A percentile compares a stretch with the other conserved stretches of the same genome.
Conservation (phyloP, 140 eudicot genomes). For the Oenanthe javanica region DNA sequence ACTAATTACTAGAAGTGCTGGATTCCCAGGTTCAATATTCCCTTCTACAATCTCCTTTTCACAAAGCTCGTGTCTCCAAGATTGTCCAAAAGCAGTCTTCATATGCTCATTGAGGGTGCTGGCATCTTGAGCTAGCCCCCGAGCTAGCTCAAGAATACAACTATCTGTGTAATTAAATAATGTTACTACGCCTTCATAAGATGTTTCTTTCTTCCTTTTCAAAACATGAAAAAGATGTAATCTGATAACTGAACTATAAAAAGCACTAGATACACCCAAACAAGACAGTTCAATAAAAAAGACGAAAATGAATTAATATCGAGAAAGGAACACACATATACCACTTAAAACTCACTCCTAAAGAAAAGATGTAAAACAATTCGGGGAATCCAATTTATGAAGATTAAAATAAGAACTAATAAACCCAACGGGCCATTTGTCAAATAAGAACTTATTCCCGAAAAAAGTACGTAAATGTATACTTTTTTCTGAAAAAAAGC, state of each 20-base stretch:
- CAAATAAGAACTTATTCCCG: too few relatives aligned
- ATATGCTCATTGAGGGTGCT: constrained; percentile 45
- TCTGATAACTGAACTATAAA: not conserved
- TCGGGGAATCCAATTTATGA: too few relatives aligned
- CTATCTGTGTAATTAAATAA: constrained; percentile 35
- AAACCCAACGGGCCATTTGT: too few relatives aligned
- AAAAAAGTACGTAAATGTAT: too few relatives aligned
- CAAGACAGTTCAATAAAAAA: not conserved
- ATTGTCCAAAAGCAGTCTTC: constrained; percentile 67
- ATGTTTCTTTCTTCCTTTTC: not conserved
- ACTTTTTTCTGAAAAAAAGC: too few relatives aligned
- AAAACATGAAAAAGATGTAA: not conserved
- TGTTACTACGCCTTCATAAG: not conserved
- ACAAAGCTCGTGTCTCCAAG: constrained; percentile 70
- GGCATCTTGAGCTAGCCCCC: constrained; percentile 45
- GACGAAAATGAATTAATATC: not conserved
- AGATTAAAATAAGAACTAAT: too few relatives aligned
- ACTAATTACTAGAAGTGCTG: constrained; percentile 75
- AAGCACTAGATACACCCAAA: not conserved
- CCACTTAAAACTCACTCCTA: too few relatives aligned
- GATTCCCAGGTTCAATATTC: constrained; percentile 65
- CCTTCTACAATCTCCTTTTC: constrained; percentile 43
- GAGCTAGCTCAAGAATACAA: constrained; percentile 50
- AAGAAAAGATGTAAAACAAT: too few relatives aligned
- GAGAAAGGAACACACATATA: not conserved